Conservation (phyloP, 768 basidiomycete genomes). For the Pleurotus tuber-regium region DNA sequence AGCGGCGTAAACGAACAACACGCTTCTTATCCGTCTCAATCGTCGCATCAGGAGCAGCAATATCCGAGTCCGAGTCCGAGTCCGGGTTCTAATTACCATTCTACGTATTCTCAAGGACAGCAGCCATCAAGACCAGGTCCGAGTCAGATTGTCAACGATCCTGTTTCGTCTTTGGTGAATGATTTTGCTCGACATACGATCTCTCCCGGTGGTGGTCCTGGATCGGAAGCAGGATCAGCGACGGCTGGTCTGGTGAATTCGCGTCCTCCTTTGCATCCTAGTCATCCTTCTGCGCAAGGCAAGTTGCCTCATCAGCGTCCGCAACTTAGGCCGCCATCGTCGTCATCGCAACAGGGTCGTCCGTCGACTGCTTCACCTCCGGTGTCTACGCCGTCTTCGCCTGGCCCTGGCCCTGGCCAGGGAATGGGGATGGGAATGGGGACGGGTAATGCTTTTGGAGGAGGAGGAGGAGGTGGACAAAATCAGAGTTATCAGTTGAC, state of each 20-base stretch:
- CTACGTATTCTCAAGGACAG: slow-evolving; percentile 3
- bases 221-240: slow-evolving; percentile 5
- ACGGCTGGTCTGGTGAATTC: slow-evolving; percentile 3
- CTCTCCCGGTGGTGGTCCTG: slow-evolving; percentile 18
- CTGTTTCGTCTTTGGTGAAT: slow-evolving; percentile 30
- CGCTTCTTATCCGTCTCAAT: background rate
- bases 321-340: background rate
- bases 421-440: background rate
- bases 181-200: slow-evolving; percentile 38
- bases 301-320: background rate
- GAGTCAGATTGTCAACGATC: slow-evolving; percentile 17
- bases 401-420: slow-evolving; percentile 4
- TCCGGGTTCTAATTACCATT: slow-evolving; percentile 7
- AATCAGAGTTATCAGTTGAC: no score
- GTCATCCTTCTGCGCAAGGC: slow-evolving; percentile 3
- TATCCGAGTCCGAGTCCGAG: slow-evolving; percentile 1
- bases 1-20: background rate
- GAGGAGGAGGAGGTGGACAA: no score
- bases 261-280: slow-evolving; percentile 7
- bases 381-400: slow-evolving; percentile 7
- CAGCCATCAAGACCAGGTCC: no score
- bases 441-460: no score
- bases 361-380: slow-evolving; percentile 7
- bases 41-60: background rate
- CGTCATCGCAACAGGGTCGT: background rate